Evolutionary conservation across 139 green algal species (phyloP).

Genomic region (Chlamydomonas applanata): DNA sequence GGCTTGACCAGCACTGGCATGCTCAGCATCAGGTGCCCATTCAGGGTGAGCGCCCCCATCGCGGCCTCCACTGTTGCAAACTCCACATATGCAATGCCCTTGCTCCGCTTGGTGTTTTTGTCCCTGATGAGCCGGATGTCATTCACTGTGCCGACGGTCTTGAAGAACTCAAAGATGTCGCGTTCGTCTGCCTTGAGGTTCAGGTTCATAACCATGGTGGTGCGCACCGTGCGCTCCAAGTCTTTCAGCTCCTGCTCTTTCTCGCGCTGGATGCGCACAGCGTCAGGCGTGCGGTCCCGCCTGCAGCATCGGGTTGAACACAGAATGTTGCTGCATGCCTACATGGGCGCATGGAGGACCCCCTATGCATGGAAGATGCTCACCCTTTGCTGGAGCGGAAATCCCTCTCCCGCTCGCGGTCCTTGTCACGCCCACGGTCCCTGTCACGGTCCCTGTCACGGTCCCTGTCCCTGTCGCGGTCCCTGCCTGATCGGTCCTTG

Average conservation of each 20-base stretch:
- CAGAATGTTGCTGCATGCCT: neutral
- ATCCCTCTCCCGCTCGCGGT: neutral
- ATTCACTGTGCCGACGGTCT: slow-evolving; percentile 62
- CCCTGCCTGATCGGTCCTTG: neutral
- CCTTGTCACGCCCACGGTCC: neutral
- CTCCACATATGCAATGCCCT: slow-evolving; percentile 98
- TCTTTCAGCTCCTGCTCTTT: slow-evolving; percentile 62
- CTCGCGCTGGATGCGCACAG: slow-evolving; percentile 62
- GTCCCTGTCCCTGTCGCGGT: slow-evolving; percentile 13
- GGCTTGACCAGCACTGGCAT: slow-evolving; percentile 93
- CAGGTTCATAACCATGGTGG: slow-evolving; percentile 88
- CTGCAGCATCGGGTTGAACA: neutral
- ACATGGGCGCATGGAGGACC: neutral
- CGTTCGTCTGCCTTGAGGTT: slow-evolving; percentile 70
- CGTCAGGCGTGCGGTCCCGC: slow-evolving; percentile 53
- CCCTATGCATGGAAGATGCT: slow-evolving; percentile 1
- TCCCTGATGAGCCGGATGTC: slow-evolving; percentile 96
- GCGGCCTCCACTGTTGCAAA: slow-evolving; percentile 74
- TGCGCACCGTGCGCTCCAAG: slow-evolving; percentile 84
- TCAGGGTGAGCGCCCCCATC: slow-evolving; percentile 66
- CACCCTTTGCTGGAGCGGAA: neutral
- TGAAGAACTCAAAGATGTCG: slow-evolving; percentile 82
- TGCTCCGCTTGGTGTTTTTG: slow-evolving; percentile 82
- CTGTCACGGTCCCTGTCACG: slow-evolving; percentile 6
- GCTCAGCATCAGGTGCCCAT: slow-evolving; percentile 76